These are phyloP conservation scores for Torrubiella hemipterigena DNA, from an alignment of 2,329 filamentous ascomycete genomes.

Conservation along the genomic window DNA sequence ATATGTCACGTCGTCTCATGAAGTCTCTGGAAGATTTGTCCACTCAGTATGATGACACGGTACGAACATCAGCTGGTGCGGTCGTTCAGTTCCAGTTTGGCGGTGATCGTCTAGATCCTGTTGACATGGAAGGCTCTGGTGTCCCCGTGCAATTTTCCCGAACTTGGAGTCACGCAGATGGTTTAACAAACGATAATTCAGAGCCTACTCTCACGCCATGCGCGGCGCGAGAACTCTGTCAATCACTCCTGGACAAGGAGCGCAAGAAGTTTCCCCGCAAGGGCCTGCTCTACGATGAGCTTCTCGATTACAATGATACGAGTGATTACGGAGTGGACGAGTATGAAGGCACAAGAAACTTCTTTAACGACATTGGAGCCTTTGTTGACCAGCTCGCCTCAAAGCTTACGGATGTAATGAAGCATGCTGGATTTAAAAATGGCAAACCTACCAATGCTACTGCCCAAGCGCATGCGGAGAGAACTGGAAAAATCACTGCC, in stretches of 20 bases:
- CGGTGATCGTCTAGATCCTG: slow-evolving; percentile 87
- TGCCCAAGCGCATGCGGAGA: slow-evolving; percentile 41
- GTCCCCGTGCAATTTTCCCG: slow-evolving; percentile 86
- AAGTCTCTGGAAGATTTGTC: slow-evolving; percentile 94
- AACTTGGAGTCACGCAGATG: slow-evolving; percentile 73
- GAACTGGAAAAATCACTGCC: slow-evolving; percentile 73
- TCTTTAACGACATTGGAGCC: slow-evolving; percentile 64
- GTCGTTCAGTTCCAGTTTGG: slow-evolving; percentile 97
- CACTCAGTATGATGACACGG: slow-evolving; percentile 86
- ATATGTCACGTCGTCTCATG: slow-evolving; percentile 97
- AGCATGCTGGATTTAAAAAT: slow-evolving; percentile 35
- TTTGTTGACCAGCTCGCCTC: slow-evolving; percentile 55
- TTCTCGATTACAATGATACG: slow-evolving; percentile 57
- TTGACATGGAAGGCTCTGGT: slow-evolving; percentile 93
- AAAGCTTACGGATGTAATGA: slow-evolving; percentile 43
- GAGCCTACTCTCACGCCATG: slow-evolving; percentile 62
- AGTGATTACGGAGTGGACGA: slow-evolving; percentile 62
- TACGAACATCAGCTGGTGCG: slow-evolving; percentile 76
- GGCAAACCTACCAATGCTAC: slow-evolving; percentile 11
- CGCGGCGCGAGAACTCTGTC: slow-evolving; percentile 59
- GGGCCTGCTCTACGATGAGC: slow-evolving; percentile 47
- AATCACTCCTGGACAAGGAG: slow-evolving; percentile 55
- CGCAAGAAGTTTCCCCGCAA: slow-evolving; percentile 50
- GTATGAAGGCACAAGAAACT: slow-evolving; percentile 71
- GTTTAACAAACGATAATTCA: slow-evolving; percentile 66